A percentile compares a stretch with the other conserved stretches of the same genome.
Conservation (phyloP, 169 alveolate species). For the Plasmodium adleri region DNA sequence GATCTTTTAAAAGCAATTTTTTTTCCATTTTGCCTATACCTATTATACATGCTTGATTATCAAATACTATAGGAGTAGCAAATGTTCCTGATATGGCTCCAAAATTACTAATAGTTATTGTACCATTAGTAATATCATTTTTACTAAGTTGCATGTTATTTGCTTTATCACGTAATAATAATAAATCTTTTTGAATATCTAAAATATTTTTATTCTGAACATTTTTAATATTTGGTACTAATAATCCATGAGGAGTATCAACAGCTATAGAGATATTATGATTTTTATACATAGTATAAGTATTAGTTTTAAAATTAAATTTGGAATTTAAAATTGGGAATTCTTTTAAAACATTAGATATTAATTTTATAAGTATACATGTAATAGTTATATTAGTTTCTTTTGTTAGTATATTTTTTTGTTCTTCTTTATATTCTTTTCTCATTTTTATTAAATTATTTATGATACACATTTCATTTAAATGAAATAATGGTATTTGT, state of each 20-base stretch:
- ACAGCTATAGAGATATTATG: constrained; percentile 96
- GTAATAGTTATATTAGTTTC: constrained; percentile 90
- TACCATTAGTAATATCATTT: constrained; percentile 93
- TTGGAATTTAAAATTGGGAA: constrained; percentile 92
- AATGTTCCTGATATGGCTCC: constrained; percentile 96
- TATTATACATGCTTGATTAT: constrained; percentile 94
- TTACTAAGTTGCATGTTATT: constrained; percentile 83
- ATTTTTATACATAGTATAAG: constrained; percentile 82
- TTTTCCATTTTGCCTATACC: constrained; percentile 85
- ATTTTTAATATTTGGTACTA: constrained; percentile 94
- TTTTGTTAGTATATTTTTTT: constrained; percentile 40
- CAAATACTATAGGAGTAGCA: constrained; percentile 92
- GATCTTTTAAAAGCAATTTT: constrained; percentile 80
- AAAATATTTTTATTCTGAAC: constrained; percentile 90
- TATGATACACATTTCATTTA: constrained; percentile 43
- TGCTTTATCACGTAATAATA: constrained; percentile 89
- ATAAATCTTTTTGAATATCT: constrained; percentile 91
- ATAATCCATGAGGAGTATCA: constrained; percentile 93
- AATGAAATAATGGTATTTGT: constrained; percentile 53
- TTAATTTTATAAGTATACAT: constrained; percentile 92
- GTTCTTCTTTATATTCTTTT: constrained; percentile 19
- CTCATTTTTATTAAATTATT: constrained; percentile 28
- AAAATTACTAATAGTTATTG: constrained; percentile 93
- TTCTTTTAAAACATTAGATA: constrained; percentile 90
- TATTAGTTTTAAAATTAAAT: constrained; percentile 82